Percentiles rank a stretch among this genome's conserved stretches.
These are phyloP conservation scores for Pisolithus tinctorius DNA, from an alignment of 768 basidiomycete genomes.

Conservation along the genomic window DNA sequence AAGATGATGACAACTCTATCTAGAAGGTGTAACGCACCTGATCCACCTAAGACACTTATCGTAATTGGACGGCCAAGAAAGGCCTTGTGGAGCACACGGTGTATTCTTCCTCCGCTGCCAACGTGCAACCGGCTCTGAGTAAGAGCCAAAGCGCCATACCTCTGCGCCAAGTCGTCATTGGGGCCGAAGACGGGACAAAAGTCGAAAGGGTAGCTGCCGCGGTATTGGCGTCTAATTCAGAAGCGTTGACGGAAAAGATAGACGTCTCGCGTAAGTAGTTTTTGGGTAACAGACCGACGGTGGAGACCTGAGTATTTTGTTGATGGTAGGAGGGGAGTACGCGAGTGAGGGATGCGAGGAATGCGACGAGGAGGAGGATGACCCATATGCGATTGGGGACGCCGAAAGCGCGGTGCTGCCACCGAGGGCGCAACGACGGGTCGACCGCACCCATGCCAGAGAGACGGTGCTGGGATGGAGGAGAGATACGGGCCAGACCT, in stretches of 20 bases:
- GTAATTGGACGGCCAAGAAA: constrained; percentile 82
- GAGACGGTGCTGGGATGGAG: constrained; percentile 33
- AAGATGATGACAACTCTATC: background rate
- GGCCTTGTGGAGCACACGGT: constrained; percentile 77
- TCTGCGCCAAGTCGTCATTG: constrained; percentile 68
- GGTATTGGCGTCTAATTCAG: constrained; percentile 33
- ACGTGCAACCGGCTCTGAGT: constrained; percentile 69
- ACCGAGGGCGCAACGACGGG: constrained; percentile 44
- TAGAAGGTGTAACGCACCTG: constrained; percentile 44
- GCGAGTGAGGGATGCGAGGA: constrained; percentile 51
- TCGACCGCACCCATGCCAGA: constrained; percentile 39
- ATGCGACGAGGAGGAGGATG: constrained; percentile 48
- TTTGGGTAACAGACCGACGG: constrained; percentile 53
- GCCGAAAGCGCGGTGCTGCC: constrained; percentile 51
- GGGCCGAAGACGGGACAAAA: constrained; percentile 90
- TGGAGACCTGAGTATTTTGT: constrained; percentile 21
- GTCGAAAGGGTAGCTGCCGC: constrained; percentile 57
- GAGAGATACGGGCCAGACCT: constrained; percentile 51
- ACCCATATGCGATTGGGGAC: constrained; percentile 68
- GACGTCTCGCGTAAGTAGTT: constrained; percentile 72
- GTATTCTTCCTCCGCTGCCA: constrained; percentile 77
- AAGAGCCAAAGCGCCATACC: constrained; percentile 71
- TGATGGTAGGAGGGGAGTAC: constrained; percentile 36
- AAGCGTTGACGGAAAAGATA: constrained; percentile 22
- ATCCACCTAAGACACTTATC: constrained; percentile 86